Evolutionary conservation across 2,329 filamentous ascomycete genomes (phyloP).

Genomic region (Graphilbum sp.): DNA sequence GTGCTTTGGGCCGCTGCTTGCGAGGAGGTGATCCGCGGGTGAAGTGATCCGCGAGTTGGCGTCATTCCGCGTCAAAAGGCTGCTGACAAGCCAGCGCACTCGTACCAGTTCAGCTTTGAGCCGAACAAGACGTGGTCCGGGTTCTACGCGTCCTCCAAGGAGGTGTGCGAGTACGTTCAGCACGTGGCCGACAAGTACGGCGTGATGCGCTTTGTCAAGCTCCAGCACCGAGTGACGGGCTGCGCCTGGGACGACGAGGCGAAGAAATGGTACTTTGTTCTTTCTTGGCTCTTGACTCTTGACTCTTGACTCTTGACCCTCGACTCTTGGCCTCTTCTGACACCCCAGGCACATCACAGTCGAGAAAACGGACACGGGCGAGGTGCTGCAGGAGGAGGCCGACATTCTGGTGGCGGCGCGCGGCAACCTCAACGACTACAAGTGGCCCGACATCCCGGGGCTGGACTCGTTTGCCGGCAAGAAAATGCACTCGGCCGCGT

Average conservation of each 20-base stretch:
- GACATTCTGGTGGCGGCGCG: conserved; percentile 25
- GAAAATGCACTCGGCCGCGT: conserved; percentile 27
- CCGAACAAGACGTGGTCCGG: conserved; percentile 37
- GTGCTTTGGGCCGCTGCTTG: no score
- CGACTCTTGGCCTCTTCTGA: not conserved
- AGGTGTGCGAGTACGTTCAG: conserved; percentile 33
- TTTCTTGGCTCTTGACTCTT: no score
- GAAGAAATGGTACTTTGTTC: conserved; percentile 20
- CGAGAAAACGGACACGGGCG: conserved; percentile 17
- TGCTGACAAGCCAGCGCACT: conserved; percentile 25
- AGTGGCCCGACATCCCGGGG: conserved; percentile 27
- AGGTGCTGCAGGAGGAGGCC: conserved; percentile 21
- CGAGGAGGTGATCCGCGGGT: no score
- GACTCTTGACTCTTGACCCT: no score
- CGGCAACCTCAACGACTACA: conserved; percentile 24
- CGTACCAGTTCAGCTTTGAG: conserved; percentile 38
- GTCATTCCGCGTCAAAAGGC: no score
- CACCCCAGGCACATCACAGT: conserved; percentile 17
- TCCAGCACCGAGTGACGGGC: conserved; percentile 22
- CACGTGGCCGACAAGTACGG: conserved; percentile 28
- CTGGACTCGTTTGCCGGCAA: conserved; percentile 24
- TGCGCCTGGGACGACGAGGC: conserved; percentile 22
- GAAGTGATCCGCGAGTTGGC: no score
- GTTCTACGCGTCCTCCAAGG: conserved; percentile 30
- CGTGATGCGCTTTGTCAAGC: conserved; percentile 28